Evolutionary conservation across 176 grass and related monocot species (phyloP).

Genomic region (Tuctoria greenei): DNA sequence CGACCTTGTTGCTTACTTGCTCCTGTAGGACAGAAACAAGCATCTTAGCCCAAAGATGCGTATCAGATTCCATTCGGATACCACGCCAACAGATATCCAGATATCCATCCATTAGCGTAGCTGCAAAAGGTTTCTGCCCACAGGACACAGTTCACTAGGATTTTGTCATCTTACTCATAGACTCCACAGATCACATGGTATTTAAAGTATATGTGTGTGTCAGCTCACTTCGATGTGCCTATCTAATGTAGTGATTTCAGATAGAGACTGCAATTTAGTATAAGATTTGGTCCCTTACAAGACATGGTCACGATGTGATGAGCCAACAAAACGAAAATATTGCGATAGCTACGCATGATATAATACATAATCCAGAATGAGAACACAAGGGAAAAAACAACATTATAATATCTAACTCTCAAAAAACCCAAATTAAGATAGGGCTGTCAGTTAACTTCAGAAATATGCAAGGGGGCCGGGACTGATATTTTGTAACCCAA

Average conservation of each 20-base stretch:
- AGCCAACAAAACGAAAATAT: constrained; percentile 31
- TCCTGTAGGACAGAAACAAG: constrained; percentile 31
- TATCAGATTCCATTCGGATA: neutral
- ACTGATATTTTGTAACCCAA: neutral
- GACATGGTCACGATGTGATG: constrained; percentile 25
- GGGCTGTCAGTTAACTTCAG: neutral
- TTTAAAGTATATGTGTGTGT: neutral
- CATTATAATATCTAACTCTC: neutral
- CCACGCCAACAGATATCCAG: neutral
- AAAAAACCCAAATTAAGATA: neutral
- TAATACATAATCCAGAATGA: constrained; percentile 31
- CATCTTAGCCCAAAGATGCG: too few species aligned
- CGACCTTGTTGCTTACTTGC: neutral
- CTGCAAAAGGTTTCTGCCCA: constrained; percentile 19
- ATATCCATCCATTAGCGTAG: neutral
- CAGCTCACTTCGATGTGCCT: neutral
- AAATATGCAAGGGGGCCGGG: neutral
- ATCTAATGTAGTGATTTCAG: constrained; percentile 5
- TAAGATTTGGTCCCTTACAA: constrained; percentile 29
- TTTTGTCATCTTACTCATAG: neutral
- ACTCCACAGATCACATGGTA: neutral
- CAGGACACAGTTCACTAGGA: constrained; percentile 6
- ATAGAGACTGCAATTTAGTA: constrained; percentile 4
- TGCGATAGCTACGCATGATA: constrained; percentile 21
- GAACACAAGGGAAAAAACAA: constrained; percentile 19